Evolutionary conservation across 2,329 filamentous ascomycete species (phyloP).

Genomic region (Juglanconis oblonga): DNA sequence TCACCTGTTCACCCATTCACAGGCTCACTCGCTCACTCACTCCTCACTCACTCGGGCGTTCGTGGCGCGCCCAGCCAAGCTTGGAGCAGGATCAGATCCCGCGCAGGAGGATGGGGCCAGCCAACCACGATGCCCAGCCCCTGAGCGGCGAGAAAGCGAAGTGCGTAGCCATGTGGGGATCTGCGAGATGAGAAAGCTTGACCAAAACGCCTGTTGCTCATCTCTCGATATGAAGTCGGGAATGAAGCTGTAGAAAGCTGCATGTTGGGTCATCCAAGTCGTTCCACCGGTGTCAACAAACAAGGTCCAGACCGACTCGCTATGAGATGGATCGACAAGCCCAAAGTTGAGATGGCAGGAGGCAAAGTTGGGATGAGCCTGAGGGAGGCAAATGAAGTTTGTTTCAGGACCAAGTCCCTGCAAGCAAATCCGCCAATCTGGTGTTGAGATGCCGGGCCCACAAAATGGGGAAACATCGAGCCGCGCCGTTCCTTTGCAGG

Average conservation of each 20-base stretch:
- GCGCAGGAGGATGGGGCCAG: background rate
- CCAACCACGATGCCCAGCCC: background rate
- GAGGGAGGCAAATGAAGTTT: constrained; percentile 10
- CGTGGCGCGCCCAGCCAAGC: background rate
- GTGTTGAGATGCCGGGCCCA: background rate
- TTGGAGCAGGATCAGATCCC: no score
- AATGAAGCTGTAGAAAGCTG: background rate
- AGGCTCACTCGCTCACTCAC: no score
- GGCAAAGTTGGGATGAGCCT: background rate
- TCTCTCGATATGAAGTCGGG: background rate
- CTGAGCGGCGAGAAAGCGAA: background rate
- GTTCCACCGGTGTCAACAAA: no score
- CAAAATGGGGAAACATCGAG: constrained; percentile 5
- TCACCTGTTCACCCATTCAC: no score
- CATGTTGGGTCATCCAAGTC: background rate
- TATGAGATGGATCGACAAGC: no score
- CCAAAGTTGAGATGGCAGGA: background rate
- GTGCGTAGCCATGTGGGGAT: background rate
- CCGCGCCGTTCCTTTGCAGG: background rate
- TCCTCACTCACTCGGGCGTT: background rate
- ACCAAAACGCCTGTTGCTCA: background rate
- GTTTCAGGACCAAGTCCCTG: constrained; percentile 17
- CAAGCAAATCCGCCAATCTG: background rate
- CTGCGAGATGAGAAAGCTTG: background rate
- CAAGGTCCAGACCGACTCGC: background rate